Conservation (phyloP, 257 asterid genomes). For the Thymus mandschuricus region DNA sequence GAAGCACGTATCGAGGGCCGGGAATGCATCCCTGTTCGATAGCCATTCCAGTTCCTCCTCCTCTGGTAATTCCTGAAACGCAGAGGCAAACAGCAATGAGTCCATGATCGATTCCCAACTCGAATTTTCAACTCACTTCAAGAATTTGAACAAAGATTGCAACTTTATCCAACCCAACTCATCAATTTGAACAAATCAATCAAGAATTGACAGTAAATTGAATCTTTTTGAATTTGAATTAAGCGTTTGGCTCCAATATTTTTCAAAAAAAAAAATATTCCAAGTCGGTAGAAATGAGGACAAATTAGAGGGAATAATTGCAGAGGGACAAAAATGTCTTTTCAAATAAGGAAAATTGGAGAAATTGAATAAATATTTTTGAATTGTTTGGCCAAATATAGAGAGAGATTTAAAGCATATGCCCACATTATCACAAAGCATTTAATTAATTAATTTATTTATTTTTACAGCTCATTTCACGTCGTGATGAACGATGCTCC, state of each 20-base stretch:
- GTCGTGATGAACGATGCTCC: conserved; percentile 30
- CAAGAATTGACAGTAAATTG: not conserved
- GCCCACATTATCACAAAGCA: conserved; percentile 34
- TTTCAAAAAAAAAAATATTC: conserved; percentile 18
- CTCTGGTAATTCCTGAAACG: conserved; percentile 47
- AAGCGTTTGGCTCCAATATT: conserved; percentile 9
- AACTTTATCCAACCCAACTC: conserved; percentile 12
- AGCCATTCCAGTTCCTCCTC: conserved; percentile 91
- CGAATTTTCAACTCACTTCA: not conserved
- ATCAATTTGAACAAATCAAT: not conserved
- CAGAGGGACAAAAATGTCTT: conserved; percentile 30
- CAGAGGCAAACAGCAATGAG: not conserved
- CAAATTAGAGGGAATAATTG: conserved; percentile 20
- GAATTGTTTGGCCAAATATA: conserved; percentile 23
- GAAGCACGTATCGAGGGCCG: conserved; percentile 71
- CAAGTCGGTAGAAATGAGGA: conserved; percentile 19
- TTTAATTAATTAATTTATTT: conserved; percentile 31
- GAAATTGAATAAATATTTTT: not conserved
- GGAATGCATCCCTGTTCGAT: conserved; percentile 85
- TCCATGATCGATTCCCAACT: conserved; percentile 1
- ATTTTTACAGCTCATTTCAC: conserved; percentile 53
- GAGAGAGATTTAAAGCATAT: conserved; percentile 20
- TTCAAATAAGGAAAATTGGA: conserved; percentile 6
- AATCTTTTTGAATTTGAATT: not conserved
- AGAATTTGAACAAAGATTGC: conserved; percentile 5